Base-by-base conservation (phyloP, 371 early-diverging fungal species). In the Apophysomyces sp. region DNA sequence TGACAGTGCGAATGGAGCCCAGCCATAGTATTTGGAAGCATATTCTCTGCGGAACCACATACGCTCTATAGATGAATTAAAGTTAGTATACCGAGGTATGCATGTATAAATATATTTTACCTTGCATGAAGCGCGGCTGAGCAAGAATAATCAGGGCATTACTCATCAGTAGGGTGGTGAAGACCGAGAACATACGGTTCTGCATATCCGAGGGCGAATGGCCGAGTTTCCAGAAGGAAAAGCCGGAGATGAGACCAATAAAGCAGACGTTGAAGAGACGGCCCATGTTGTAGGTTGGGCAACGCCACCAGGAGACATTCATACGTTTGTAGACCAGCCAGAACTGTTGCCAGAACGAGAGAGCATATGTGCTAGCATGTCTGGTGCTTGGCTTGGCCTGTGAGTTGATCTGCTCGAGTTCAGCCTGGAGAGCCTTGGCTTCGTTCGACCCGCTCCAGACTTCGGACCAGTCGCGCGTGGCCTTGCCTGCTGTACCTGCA, bases 111-210 rank as follows among this genome's bases (percentile, higher is more conserved):
- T 44, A 18, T 44, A 6, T 44, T 5, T 21, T 44, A 44, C 49
- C 49, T 58, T 81, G 76, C 63, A 91, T 83, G 70, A 89, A 89
- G 51, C 89, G 86, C 29, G 92, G 91, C 62, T 89, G 85, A 27
- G 85, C 87, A 66, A 87, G 77, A 70, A 87, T 90, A 65, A 90
- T 87, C 16, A 91, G 70, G 7, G 88, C 74, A 27, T 88, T 78
- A 15, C 82, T 84, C 71, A 92, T 80, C 34, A 86, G 78, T 29
- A 88, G 66, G 3, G 88, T 82, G 68, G 85, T 81, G 72, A 92
- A 92, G 32, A 92, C 76, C 36, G 86, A 86, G 70, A 92, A 91
- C 58, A 89, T 78, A 58, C 88, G 79, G 65, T 88, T 89, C 59
- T 89, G 88, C 62, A 89, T 77, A 55, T 90, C 92, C 21, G 78